Conservation (phyloP, 2,329 filamentous ascomycete species). For the Alternaria tenuissima region DNA sequence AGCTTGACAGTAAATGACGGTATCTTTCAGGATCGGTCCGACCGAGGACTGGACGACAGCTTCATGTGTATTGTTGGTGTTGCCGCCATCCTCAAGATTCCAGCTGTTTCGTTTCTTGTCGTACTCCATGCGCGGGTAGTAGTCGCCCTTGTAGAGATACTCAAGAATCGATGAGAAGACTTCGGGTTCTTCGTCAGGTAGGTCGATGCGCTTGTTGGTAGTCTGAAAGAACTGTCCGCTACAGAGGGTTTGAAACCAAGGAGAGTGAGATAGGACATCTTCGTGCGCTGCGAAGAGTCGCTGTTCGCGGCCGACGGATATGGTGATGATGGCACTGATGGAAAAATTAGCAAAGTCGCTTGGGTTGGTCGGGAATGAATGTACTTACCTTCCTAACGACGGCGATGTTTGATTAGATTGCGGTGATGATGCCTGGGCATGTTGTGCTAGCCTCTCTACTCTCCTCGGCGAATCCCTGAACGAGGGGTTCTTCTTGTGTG, state of each 20-base stretch:
- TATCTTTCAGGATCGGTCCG: slow-evolving; percentile 81
- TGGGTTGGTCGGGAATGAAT: neutral
- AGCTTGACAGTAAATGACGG: slow-evolving; percentile 88
- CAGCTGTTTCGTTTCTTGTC: slow-evolving; percentile 83
- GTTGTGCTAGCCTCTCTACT: slow-evolving; percentile 47
- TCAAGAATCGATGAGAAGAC: slow-evolving; percentile 91
- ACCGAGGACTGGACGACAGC: slow-evolving; percentile 68
- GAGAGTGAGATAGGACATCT: slow-evolving; percentile 78
- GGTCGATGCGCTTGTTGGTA: slow-evolving; percentile 73
- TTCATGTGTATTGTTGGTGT: slow-evolving; percentile 49
- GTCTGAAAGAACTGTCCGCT: slow-evolving; percentile 69
- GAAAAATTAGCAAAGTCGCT: slow-evolving; percentile 26
- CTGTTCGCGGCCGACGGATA: slow-evolving; percentile 81
- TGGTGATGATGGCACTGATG: slow-evolving; percentile 71
- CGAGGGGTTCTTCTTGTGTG: slow-evolving; percentile 49
- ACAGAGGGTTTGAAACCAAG: slow-evolving; percentile 76
- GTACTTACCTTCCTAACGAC: slow-evolving; percentile 47
- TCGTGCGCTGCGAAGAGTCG: slow-evolving; percentile 92
- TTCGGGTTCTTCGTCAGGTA: slow-evolving; percentile 87
- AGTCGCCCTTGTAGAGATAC: slow-evolving; percentile 93
- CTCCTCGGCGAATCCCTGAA: slow-evolving; percentile 47
- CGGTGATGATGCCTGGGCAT: slow-evolving; percentile 44
- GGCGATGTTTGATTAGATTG: slow-evolving; percentile 49
- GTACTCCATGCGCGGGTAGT: slow-evolving; percentile 82
- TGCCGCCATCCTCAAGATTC: slow-evolving; percentile 74